Percentiles rank a stretch among this genome's conserved stretches.
Conservation (phyloP, 2,329 filamentous ascomycete genomes). For the Colletotrichum theobromicola region DNA sequence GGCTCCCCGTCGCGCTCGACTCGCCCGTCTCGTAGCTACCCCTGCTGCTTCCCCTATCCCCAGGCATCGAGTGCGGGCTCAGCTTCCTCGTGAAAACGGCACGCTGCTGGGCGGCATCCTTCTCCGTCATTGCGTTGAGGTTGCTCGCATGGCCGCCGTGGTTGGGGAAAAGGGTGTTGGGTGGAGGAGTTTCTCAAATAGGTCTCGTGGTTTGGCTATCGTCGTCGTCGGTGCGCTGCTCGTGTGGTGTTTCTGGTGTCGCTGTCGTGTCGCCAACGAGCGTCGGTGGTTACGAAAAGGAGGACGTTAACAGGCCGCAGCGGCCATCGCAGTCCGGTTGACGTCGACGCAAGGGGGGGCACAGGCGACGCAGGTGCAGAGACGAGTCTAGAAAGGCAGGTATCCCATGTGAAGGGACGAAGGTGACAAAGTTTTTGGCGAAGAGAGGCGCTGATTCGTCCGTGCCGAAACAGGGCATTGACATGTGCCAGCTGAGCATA, state of each 20-base stretch:
- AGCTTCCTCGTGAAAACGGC: constrained; percentile 8
- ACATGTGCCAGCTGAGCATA: constrained; percentile 19
- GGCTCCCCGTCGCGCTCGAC: constrained; percentile 43
- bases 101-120: constrained; percentile 19
- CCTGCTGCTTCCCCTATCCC: constrained; percentile 37
- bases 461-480: constrained; percentile 21
- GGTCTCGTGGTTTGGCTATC: neutral
- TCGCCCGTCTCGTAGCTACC: constrained; percentile 49
- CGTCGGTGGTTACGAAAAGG: neutral
- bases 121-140: constrained; percentile 25
- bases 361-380: neutral
- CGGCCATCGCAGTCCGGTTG: constrained; percentile 1
- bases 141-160: constrained; percentile 24
- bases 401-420: constrained; percentile 18
- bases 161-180: neutral
- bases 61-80: constrained; percentile 14
- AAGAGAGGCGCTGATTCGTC: constrained; percentile 16
- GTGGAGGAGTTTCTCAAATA: neutral
- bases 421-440: constrained; percentile 17
- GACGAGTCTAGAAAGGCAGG: neutral
- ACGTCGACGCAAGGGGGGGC: constrained; percentile 15
- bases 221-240: neutral
- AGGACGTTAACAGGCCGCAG: constrained; percentile 2
- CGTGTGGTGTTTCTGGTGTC: neutral
- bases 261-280: neutral